phyloP scores from a whole-genome alignment of 2,329 filamentous ascomycete genomes.

The Sporothrix humicola region DNA sequence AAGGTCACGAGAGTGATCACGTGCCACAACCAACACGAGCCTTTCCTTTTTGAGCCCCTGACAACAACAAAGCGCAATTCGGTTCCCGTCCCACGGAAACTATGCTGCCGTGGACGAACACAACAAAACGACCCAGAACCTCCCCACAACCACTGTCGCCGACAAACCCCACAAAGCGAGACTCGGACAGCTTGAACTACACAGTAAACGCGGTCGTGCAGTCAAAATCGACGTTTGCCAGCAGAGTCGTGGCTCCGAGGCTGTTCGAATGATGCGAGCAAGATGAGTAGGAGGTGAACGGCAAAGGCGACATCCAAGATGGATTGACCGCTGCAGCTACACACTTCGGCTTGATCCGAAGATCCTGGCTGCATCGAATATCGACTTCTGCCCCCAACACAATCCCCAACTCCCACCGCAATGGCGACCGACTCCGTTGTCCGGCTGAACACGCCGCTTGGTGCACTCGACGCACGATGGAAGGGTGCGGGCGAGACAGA shows the following conservation, averaged over 20 bases:
- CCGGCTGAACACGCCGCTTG: slow-evolving; percentile 13
- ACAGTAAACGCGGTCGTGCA: too few species aligned
- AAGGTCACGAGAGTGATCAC: not conserved
- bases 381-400: not conserved
- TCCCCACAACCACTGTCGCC: not conserved
- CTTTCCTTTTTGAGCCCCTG: not conserved
- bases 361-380: too few species aligned
- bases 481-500: slow-evolving; percentile 36
- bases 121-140: not conserved
- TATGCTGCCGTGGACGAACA: not conserved
- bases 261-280: not conserved
- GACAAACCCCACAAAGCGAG: not conserved
- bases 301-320: not conserved
- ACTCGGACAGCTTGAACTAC: too few species aligned
- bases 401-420: not conserved
- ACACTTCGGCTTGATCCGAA: too few species aligned
- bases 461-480: slow-evolving; percentile 40
- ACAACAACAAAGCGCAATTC: not conserved
- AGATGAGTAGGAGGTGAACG: not conserved
- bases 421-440: slow-evolving; percentile 35
- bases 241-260: not conserved
- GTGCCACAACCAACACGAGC: not conserved
- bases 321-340: not conserved
- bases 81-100: not conserved
- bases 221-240: not conserved